Percentiles rank a stretch among this genome's conserved stretches.
Evolutionary conservation across 331 rosid species (phyloP).

Genomic region (Quercus phellos): DNA sequence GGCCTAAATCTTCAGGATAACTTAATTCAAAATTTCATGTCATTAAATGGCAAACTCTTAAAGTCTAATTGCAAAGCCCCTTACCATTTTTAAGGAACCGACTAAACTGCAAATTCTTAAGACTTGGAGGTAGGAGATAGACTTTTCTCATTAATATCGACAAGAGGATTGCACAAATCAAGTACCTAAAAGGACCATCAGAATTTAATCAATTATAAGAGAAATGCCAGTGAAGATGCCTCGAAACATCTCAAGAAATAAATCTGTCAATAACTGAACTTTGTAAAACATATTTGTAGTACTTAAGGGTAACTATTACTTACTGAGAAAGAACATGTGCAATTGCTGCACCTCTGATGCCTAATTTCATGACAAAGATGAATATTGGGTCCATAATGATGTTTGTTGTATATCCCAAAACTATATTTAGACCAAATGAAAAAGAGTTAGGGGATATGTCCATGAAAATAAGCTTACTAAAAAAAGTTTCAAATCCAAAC

Average conservation of each 20-base stretch:
- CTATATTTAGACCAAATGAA: constrained; percentile 29
- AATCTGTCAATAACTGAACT: background rate
- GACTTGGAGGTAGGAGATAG: constrained; percentile 68
- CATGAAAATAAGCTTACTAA: background rate
- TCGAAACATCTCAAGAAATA: background rate
- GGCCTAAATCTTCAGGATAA: background rate
- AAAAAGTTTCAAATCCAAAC: background rate
- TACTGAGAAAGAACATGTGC: constrained; percentile 94
- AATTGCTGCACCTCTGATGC: constrained; percentile 91
- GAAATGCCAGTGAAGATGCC: background rate
- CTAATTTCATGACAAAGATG: constrained; percentile 64
- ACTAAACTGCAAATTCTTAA: constrained; percentile 70
- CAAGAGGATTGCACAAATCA: constrained; percentile 68
- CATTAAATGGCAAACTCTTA: too few relatives aligned
- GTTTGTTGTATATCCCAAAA: constrained; percentile 66
- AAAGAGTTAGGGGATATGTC: constrained; percentile 2
- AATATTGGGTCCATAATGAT: constrained; percentile 79
- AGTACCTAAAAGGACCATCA: constrained; percentile 49
- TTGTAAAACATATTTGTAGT: background rate
- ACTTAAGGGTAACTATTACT: constrained; percentile 27
- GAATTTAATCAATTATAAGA: background rate
- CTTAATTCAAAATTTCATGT: too few relatives aligned
- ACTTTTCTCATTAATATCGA: constrained; percentile 62
- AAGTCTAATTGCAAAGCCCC: background rate
- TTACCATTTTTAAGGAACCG: constrained; percentile 84